Conservation (phyloP, 345 rosid species). For the Heritiera fomes region DNA sequence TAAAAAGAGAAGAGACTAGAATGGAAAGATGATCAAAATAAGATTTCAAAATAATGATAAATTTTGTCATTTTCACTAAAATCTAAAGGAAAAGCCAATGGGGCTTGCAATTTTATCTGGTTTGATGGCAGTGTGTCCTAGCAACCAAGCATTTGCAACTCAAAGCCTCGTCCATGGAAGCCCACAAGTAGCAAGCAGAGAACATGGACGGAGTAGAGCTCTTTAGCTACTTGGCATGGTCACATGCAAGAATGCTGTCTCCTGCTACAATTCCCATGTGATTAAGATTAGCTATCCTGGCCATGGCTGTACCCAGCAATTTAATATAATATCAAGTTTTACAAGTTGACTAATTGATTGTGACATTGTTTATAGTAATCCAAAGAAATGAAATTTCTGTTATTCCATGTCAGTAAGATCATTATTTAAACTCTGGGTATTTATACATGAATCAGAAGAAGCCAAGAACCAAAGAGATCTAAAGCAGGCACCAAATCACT, state of each 20-base stretch:
- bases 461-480: background rate
- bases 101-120: background rate
- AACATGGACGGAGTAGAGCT: conserved; percentile 15
- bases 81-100: background rate
- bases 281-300: conserved; percentile 24
- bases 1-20: background rate
- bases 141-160: conserved; percentile 41
- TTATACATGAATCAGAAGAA: conserved; percentile 6
- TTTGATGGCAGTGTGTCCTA: conserved; percentile 30
- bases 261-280: conserved; percentile 45
- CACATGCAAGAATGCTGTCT: conserved; percentile 36
- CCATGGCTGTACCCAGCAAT: conserved; percentile 17
- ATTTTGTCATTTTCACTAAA: background rate
- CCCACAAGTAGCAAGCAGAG: conserved; percentile 18
- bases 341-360: conserved; percentile 3
- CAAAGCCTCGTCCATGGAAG: conserved; percentile 24
- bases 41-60: background rate
- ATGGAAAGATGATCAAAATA: too few species aligned
- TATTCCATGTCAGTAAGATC: conserved; percentile 25
- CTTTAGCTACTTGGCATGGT: conserved; percentile 25
- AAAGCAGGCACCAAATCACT: conserved; percentile 6
- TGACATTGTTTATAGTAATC: background rate
- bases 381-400: background rate
- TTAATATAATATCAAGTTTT: conserved; percentile 16
- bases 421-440: background rate